Base-by-base conservation (phyloP, 2,329 filamentous ascomycete genomes). In the Calonectria naviculata region DNA sequence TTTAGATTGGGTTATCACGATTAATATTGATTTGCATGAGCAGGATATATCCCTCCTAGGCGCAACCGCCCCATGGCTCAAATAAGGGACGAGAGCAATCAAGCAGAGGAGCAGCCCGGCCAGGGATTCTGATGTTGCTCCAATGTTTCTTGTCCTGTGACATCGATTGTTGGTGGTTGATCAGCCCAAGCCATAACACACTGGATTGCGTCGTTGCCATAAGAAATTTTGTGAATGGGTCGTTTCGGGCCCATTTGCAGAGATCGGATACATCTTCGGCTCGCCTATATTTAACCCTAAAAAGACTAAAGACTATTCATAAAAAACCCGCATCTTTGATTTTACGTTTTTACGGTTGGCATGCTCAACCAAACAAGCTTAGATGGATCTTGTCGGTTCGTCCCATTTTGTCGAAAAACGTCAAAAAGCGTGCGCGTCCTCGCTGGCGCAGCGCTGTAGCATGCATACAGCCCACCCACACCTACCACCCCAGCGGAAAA, bases 1-100 rank as follows among this genome's bases (percentile, higher is more conserved):
- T 70, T 61, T 31, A 41, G 49, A 65, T 66, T 66, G 42, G 62
- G 52, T 60, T 63, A 36, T 66, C 67, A 44, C 62, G 26, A 47
- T 31, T 31, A 41, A 69, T 38, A 38, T 19, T 42, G 31, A 58
- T 58, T 58, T 38, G 52, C 52, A 58, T 58, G 52, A 58, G 17
- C 52, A 38, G 52, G 31, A 38, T 58, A 26, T 38, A 58, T 58
- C 52, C 52, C 31, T 58, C 24, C 52, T 54, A 19, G 29, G 13
- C 4, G 29, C 49, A 54, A 54, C 34, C 49, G 29, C 52, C 21
- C 13, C 52, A 21, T 38, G 52, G 24, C 38, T 58, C 31, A 26
- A 19, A 38, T 58, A 38, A 19, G 52, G 31, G n/a, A 58, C 6
- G 4, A 10, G 52, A 26, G 34, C n/a, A 58, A 58, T 58, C 24